A percentile compares a stretch with the other conserved stretches of the same genome.
phyloP scores from a whole-genome alignment of 2,329 filamentous ascomycete species.

The Leptosphaerulina australis region DNA sequence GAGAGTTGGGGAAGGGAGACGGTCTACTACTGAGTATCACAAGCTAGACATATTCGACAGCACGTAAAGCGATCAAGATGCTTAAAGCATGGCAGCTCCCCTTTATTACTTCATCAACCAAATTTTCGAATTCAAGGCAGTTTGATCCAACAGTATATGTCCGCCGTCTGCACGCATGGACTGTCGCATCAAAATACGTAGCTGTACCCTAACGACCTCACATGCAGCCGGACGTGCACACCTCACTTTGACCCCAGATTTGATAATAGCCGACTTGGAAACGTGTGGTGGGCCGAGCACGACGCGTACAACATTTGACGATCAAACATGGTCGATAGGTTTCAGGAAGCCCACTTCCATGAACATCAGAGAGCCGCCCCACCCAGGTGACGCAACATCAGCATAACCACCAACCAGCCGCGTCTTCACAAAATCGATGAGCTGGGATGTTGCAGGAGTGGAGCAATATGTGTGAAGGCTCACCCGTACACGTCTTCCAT shows the following conservation, averaged over 20 bases:
- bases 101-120: neutral
- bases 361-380: constrained; percentile 13
- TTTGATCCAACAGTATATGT: neutral
- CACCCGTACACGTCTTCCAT: constrained; percentile 8
- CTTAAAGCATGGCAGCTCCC: neutral
- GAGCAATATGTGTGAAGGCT: constrained; percentile 11
- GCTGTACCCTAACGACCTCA: neutral
- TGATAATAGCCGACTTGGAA: neutral
- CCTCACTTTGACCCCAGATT: neutral
- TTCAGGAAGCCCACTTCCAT: constrained; percentile 14
- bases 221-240: neutral
- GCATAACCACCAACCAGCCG: constrained; percentile 9
- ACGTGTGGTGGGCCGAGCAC: constrained; percentile 11
- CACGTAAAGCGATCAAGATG: neutral
- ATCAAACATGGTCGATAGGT: constrained; percentile 18
- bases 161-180: neutral
- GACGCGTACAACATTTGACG: constrained; percentile 14
- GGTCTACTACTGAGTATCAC: constrained; percentile 3
- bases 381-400: constrained; percentile 13
- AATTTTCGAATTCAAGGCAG: neutral
- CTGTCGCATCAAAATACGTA: neutral
- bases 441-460: constrained; percentile 11
- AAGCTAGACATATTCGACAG: constrained; percentile 9
- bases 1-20: neutral
- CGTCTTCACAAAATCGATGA: constrained; percentile 9